Conservation (phyloP, 257 asterid species). For the Nicotiana benthamiana region DNA sequence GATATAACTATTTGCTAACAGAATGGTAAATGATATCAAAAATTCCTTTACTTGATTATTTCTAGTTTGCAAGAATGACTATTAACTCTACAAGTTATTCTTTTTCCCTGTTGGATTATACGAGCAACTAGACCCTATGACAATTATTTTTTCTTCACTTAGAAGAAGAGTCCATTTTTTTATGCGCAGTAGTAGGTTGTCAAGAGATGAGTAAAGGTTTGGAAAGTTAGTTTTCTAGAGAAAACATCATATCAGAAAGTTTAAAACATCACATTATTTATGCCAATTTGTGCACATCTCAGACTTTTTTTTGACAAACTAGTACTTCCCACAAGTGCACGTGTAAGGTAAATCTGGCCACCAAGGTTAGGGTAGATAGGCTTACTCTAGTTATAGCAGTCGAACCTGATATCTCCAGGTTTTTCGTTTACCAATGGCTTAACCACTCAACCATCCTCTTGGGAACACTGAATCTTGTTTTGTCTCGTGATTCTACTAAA, state of each 20-base stretch:
- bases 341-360: not conserved
- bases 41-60: not conserved
- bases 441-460: not conserved
- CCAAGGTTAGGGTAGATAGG: not conserved
- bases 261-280: not conserved
- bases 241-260: too few relatives aligned
- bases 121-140: too few relatives aligned
- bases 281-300: not conserved
- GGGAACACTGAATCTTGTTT: not conserved
- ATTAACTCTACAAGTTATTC: not conserved
- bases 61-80: not conserved
- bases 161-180: too few relatives aligned
- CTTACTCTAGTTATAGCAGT: not conserved
- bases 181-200: too few relatives aligned
- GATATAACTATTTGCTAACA: not conserved
- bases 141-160: too few relatives aligned
- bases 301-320: not conserved
- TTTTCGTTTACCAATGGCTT: not conserved
- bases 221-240: too few relatives aligned
- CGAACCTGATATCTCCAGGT: not conserved
- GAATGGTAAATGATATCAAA: not conserved
- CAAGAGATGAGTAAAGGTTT: too few relatives aligned
- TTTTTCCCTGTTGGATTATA: too few relatives aligned
- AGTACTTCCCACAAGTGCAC: not conserved
- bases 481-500: not conserved